A percentile compares a stretch with the other conserved stretches of the same genome.
Conservation (phyloP, 1,284 basidiomycete genomes). For the Leucoagaricus sp. region DNA sequence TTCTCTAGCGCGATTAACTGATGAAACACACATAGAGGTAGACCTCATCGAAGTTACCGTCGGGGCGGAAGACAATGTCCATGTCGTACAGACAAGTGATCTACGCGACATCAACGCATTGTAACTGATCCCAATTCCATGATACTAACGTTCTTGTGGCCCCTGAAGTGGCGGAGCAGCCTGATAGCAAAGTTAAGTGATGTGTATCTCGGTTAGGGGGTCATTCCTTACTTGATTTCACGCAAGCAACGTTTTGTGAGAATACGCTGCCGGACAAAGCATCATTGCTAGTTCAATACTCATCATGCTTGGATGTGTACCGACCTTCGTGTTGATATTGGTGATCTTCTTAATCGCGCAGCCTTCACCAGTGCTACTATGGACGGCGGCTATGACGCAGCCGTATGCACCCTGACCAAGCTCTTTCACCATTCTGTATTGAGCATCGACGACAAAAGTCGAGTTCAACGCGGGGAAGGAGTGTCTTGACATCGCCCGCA, state of each 20-base stretch:
- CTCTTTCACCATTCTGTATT: slow-evolving; percentile 94
- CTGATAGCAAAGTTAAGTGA: slow-evolving; percentile 37
- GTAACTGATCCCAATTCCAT: not conserved
- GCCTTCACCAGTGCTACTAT: slow-evolving; percentile 83
- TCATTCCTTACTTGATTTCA: slow-evolving; percentile 76
- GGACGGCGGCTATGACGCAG: slow-evolving; percentile 86
- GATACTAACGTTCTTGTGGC: slow-evolving; percentile 87
- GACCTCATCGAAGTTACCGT: slow-evolving; percentile 92
- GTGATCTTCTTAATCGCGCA: slow-evolving; percentile 98
- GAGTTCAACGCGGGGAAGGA: slow-evolving; percentile 81
- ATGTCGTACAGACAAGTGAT: slow-evolving; percentile 95
- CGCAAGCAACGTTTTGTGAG: slow-evolving; percentile 93
- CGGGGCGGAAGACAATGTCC: slow-evolving; percentile 91
- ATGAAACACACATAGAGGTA: slow-evolving; percentile 79
- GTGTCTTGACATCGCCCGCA: slow-evolving; percentile 55
- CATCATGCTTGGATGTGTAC: slow-evolving; percentile 13
- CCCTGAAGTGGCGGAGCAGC: slow-evolving; percentile 92
- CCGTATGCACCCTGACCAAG: slow-evolving; percentile 95
- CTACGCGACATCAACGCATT: slow-evolving; percentile 38
- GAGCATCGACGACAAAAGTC: slow-evolving; percentile 85
- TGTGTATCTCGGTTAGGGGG: not conserved
- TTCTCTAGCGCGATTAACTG: not conserved
- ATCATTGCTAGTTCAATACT: slow-evolving; percentile 6
- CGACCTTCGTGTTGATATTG: slow-evolving; percentile 93
- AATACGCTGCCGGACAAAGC: slow-evolving; percentile 62